phyloP scores from a whole-genome alignment of 306 rosid species.

The Lathyrus aphaca region DNA sequence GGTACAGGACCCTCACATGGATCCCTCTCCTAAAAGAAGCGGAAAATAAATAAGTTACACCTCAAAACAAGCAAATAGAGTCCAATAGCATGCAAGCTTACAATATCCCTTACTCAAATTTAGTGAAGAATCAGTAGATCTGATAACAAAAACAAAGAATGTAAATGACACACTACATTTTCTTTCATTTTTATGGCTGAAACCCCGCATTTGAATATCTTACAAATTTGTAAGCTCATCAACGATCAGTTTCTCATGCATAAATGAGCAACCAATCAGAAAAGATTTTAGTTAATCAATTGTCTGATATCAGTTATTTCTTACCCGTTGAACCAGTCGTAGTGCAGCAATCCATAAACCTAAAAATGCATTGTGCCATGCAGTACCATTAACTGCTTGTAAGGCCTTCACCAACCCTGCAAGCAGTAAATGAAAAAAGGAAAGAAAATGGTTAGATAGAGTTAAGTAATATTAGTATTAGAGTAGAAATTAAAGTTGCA shows the following conservation, averaged over 20 bases:
- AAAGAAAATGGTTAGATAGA: background rate
- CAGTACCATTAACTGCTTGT: conserved; percentile 75
- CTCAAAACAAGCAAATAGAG: conserved; percentile 26
- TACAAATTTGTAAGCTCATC: conserved; percentile 8
- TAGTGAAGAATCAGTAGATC: conserved; percentile 29
- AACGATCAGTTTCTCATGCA: conserved; percentile 4
- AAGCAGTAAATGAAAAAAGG: conserved; percentile 37
- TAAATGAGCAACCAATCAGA: background rate
- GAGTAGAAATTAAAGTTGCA: too few species aligned
- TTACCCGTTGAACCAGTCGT: conserved; percentile 90
- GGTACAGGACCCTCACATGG: conserved; percentile 96
- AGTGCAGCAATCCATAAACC: conserved; percentile 96
- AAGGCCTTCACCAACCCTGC: conserved; percentile 84
- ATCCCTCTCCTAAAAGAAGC: conserved; percentile 80
- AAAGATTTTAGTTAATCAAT: conserved; percentile 19
- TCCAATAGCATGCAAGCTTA: conserved; percentile 37
- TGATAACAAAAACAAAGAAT: conserved; percentile 18
- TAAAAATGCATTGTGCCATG: conserved; percentile 90
- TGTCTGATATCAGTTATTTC: conserved; percentile 41
- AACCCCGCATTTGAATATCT: conserved; percentile 13
- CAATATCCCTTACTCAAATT: background rate
- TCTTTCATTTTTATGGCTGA: conserved; percentile 15
- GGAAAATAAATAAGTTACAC: background rate
- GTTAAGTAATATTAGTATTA: too few species aligned
- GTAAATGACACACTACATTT: conserved; percentile 22